Evolutionary conservation across 2,329 filamentous ascomycete species (phyloP).

Genomic region (Chaetomiaceae sp.): DNA sequence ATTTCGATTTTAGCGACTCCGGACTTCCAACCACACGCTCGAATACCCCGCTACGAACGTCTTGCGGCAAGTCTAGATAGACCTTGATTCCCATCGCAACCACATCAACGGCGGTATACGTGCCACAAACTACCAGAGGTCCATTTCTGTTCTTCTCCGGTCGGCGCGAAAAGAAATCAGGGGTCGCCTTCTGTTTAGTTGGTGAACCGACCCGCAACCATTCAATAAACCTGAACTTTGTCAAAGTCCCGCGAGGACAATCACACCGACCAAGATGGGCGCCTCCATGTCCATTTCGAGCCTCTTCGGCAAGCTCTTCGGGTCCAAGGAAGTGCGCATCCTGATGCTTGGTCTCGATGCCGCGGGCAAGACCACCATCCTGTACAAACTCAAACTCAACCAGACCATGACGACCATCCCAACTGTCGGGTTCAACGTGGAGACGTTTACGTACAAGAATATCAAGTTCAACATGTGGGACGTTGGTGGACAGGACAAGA

Average conservation of each 20-base stretch:
- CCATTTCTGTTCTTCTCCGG: neutral
- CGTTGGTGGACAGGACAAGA: slow-evolving; percentile 98
- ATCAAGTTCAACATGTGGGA: slow-evolving; percentile 99
- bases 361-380: slow-evolving; percentile 97
- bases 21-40: neutral
- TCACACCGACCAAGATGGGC: slow-evolving; percentile 63
- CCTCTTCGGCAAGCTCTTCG: slow-evolving; percentile 98
- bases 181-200: no score
- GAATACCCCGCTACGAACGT: neutral
- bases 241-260: slow-evolving; percentile 6
- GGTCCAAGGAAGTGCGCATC: slow-evolving; percentile 98
- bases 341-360: slow-evolving; percentile 97
- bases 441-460: slow-evolving; percentile 98
- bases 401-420: slow-evolving; percentile 98
- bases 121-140: neutral
- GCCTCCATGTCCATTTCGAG: slow-evolving; percentile 75
- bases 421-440: slow-evolving; percentile 98
- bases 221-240: neutral
- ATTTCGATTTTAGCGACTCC: neutral
- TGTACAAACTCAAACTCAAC: slow-evolving; percentile 98
- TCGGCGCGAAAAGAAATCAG: no score
- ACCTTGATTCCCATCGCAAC: neutral
- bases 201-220: neutral
- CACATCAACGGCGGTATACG: neutral
- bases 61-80: neutral